Evolutionary conservation across 2,329 filamentous ascomycete species (phyloP), one percentile per base, ranked within the genome.

Genomic region (Ophiostoma perfectum): DNA sequence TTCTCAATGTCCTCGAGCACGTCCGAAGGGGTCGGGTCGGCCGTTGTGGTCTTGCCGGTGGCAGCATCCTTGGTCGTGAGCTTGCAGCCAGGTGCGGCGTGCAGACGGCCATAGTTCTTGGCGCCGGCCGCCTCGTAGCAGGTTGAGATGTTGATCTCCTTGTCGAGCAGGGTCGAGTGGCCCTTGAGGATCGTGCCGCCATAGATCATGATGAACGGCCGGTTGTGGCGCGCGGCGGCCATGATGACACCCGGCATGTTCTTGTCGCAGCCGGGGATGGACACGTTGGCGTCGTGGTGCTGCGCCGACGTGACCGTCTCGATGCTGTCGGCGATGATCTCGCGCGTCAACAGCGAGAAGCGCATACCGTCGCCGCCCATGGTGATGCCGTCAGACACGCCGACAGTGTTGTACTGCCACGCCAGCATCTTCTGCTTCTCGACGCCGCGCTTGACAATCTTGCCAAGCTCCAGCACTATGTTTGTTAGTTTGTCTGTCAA

Each of bases 341-440:
- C 93, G 70, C 93, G 86, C 1, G 90, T 91, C 76, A 97, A 93
- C 5, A 97, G 85, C 38, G 92, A 96, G 80, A 93, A 97, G 67
- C 94, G 85, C 94, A 97, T 97, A 72, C 93, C 93, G 81, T 97
- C 92, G 72, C 90, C 90, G 67, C 94, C 93, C 93, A 97, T 97
- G 3, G 94, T 96, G 75, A 97, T 97, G 65, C 89, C 93, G 78
- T 97, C 93, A 9, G 91, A 93, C 11, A 97, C 81, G 66, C 93
- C 92, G 71, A 97, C 86, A 18, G 93, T 96, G 77, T 95, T 96
- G 80, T 93, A 97, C 77, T 96, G 92, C 93, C 93, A 98, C 60
- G 87, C 93, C 38, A 98, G 83, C 91, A 97, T 96, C 38, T 89
- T 90, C 74, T 93, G 86, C 74, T 90, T 91, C 73, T 90, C 82